These are phyloP conservation scores for Colletotrichum sp. DNA, from an alignment of 2,329 filamentous ascomycete species.

Conservation along the genomic window DNA sequence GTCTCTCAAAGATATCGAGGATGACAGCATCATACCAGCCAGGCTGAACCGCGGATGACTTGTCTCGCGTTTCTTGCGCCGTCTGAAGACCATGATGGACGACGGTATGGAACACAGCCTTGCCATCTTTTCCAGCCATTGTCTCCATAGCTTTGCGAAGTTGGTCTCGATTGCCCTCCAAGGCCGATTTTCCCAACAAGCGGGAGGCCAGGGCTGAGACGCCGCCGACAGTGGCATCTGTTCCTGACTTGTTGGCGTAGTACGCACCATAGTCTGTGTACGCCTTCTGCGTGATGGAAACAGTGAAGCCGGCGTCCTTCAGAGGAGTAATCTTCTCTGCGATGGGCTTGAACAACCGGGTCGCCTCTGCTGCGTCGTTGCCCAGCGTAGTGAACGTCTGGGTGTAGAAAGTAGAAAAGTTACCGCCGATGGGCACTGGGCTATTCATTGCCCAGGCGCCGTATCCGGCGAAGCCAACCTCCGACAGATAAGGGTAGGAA, in stretches of 20 bases:
- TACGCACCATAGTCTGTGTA: not conserved
- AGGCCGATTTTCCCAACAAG: not conserved
- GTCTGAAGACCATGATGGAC: conserved; percentile 7
- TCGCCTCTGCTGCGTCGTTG: not conserved
- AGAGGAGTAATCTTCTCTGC: not conserved
- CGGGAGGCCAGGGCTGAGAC: not conserved
- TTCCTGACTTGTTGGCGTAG: not conserved
- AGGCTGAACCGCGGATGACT: not conserved
- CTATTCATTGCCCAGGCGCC: conserved; percentile 13
- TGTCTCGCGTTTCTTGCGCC: not conserved
- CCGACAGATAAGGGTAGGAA: not conserved
- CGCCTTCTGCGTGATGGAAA: not conserved
- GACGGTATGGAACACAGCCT: not conserved
- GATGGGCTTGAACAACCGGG: not conserved
- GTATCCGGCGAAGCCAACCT: not conserved
- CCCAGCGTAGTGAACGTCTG: not conserved
- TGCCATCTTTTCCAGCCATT: not conserved
- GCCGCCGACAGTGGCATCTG: not conserved
- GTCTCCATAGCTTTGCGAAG: not conserved
- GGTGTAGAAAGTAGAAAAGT: not conserved
- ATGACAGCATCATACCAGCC: not conserved
- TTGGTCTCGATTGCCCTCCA: not conserved
- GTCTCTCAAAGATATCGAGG: conserved; percentile 52
- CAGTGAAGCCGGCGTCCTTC: not conserved
- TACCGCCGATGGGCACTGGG: not conserved